Percentiles rank a stretch among this genome's conserved stretches.
phyloP scores from a whole-genome alignment of 2,329 filamentous ascomycete species.

The Talaromyces sp. region DNA sequence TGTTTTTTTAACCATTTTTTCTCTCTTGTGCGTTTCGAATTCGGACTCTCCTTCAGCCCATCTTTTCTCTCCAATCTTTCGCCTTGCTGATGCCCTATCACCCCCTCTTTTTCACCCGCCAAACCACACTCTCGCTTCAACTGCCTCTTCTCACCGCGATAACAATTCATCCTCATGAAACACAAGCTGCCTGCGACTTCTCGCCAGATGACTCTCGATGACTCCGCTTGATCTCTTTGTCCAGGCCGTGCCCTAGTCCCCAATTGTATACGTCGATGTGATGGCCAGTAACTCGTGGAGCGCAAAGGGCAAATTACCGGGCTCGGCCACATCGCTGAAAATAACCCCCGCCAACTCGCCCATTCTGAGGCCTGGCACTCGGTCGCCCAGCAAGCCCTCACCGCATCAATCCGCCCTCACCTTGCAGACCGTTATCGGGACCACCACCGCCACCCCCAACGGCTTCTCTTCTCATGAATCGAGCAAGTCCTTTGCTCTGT shows the following conservation, averaged over 20 bases:
- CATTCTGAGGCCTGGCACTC: constrained; percentile 55
- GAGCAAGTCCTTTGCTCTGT: constrained; percentile 72
- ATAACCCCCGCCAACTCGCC: constrained; percentile 74
- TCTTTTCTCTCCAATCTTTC: neutral
- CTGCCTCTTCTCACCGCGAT: neutral
- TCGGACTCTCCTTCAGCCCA: neutral
- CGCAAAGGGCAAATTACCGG: constrained; percentile 30
- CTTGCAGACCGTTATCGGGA: constrained; percentile 81
- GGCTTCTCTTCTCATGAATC: constrained; percentile 77
- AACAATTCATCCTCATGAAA: neutral
- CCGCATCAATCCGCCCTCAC: constrained; percentile 51
- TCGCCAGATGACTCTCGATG: constrained; percentile 2
- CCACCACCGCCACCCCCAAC: constrained; percentile 76
- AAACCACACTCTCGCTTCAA: neutral
- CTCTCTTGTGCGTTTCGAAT: neutral
- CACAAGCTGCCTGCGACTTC: neutral
- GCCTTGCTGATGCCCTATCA: neutral
- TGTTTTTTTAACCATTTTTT: neutral
- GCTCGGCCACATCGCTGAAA: constrained; percentile 46
- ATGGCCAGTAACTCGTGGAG: constrained; percentile 33
- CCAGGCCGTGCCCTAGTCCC: constrained; percentile 10
- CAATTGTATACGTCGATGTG: constrained; percentile 19
- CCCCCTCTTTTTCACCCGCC: neutral
- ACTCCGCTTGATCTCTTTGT: constrained; percentile 3
- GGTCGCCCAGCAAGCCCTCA: constrained; percentile 54